These are phyloP conservation scores for Angophora floribunda DNA, from an alignment of 345 rosid genomes.

Conservation along the genomic window DNA sequence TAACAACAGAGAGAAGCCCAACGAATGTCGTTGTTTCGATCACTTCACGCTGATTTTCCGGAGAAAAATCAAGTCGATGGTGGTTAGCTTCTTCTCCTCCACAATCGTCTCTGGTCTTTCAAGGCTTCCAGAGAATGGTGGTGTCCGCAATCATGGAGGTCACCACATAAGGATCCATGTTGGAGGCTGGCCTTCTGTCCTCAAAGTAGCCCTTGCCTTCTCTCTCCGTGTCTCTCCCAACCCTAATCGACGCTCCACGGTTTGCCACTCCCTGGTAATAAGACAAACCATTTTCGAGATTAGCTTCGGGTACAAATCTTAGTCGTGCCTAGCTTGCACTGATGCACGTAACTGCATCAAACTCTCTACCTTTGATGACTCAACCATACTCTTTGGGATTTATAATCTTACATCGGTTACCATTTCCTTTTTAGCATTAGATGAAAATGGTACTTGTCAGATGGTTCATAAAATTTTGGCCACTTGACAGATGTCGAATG, in stretches of 20 bases:
- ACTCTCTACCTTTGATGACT: neutral
- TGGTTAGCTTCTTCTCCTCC: neutral
- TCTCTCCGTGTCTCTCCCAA: constrained; percentile 28
- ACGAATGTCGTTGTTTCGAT: neutral
- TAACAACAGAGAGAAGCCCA: neutral
- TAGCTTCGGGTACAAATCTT: neutral
- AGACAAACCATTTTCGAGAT: neutral
- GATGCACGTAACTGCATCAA: neutral
- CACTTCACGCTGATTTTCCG: neutral
- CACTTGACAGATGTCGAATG: neutral
- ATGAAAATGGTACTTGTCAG: too few relatives aligned
- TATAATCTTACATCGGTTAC: neutral
- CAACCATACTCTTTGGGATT: neutral
- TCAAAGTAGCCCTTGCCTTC: constrained; percentile 26
- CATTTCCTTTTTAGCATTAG: neutral
- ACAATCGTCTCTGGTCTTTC: neutral
- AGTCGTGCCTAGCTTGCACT: neutral
- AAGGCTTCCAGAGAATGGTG: constrained; percentile 16
- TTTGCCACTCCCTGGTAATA: constrained; percentile 20
- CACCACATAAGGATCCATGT: constrained; percentile 37
- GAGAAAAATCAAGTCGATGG: neutral
- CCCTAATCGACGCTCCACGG: constrained; percentile 22
- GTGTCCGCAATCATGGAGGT: constrained; percentile 31
- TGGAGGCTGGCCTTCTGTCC: constrained; percentile 31
- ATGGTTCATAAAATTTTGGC: neutral